phyloP scores from a whole-genome alignment of 345 rosid genomes.

The Eucalyptus victrix region DNA sequence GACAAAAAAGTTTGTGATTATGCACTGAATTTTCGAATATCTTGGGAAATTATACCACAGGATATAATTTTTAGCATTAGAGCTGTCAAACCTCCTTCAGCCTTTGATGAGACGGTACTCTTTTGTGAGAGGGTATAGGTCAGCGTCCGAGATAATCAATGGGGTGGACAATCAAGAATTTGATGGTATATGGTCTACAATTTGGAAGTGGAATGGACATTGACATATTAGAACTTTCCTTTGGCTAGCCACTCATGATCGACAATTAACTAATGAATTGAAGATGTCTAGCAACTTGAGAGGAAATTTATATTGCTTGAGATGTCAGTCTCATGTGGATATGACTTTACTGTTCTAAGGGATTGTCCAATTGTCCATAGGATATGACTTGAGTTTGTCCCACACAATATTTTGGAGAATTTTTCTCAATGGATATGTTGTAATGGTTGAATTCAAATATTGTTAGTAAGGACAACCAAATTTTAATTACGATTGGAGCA shows the following conservation, averaged over 20 bases:
- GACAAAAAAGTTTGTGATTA: neutral
- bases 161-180: neutral
- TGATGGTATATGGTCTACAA: neutral
- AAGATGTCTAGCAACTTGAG: neutral
- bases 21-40: neutral
- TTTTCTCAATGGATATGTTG: neutral
- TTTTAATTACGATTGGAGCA: neutral
- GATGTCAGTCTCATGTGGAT: neutral
- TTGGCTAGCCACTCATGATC: neutral
- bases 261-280: neutral
- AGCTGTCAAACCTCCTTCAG: neutral
- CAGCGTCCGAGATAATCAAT: neutral
- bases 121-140: neutral
- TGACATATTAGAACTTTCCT: neutral
- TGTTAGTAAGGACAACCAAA: neutral
- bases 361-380: neutral
- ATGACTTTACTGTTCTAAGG: neutral
- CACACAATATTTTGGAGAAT: neutral
- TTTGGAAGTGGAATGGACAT: neutral
- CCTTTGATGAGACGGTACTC: neutral
- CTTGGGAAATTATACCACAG: too few relatives aligned
- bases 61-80: neutral
- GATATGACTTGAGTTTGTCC: neutral
- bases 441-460: too few relatives aligned
- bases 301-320: neutral